A percentile compares a stretch with the other conserved stretches of the same genome.
Conservation (phyloP, 2,329 filamentous ascomycete genomes). For the Sporothrix pseudoabietina region DNA sequence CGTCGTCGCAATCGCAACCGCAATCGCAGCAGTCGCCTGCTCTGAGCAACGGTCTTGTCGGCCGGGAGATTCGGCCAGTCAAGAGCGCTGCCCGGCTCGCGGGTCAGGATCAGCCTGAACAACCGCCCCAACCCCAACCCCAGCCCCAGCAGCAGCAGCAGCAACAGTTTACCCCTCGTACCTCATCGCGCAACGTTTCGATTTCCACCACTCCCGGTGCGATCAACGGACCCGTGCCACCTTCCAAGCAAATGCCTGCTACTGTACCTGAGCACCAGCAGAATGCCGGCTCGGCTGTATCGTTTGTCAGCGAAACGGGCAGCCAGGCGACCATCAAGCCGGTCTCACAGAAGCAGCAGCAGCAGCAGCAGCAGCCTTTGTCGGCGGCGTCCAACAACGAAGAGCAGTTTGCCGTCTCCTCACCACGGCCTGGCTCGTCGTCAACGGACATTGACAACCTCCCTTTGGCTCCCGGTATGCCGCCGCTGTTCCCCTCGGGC, state of each 20-base stretch:
- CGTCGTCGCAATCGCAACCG: neutral
- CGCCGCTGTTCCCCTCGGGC: constrained; percentile 37
- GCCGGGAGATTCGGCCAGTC: constrained; percentile 34
- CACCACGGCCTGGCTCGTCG: constrained; percentile 1
- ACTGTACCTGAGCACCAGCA: neutral
- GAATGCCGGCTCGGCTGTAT: neutral
- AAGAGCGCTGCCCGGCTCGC: constrained; percentile 30
- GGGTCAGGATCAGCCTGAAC: neutral
- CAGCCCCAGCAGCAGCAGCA: constrained; percentile 26
- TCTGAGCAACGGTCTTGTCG: constrained; percentile 13
- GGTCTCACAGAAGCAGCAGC: neutral
- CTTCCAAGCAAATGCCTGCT: neutral
- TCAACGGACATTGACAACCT: neutral
- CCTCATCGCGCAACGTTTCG: constrained; percentile 38
- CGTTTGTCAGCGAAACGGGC: constrained; percentile 25
- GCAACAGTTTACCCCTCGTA: constrained; percentile 40
- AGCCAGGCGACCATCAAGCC: constrained; percentile 31
- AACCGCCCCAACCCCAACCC: neutral
- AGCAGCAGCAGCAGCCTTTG: neutral
- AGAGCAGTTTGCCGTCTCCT: neutral
- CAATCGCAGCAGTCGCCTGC: neutral
- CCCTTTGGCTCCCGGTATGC: constrained; percentile 28
- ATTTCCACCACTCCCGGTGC: neutral
- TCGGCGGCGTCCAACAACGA: neutral
- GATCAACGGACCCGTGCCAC: neutral